Evolutionary conservation across 1,139 yeast species (phyloP).

Genomic region (Scheffersomyces quercinus): DNA sequence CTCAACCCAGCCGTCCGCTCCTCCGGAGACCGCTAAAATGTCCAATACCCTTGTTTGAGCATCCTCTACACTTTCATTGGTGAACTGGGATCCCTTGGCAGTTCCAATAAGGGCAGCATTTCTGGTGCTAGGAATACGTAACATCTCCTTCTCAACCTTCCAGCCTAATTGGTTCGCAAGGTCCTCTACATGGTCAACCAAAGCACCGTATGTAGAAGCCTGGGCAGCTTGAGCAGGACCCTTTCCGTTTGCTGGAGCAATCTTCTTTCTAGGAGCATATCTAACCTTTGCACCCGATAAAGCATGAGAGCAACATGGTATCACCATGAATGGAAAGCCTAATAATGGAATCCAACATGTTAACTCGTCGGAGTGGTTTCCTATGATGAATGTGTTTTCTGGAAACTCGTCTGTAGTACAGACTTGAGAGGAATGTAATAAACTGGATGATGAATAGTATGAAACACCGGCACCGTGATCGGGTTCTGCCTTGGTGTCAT

Average conservation of each 20-base stretch:
- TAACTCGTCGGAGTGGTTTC: conserved; percentile 93
- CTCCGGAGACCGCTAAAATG: conserved; percentile 71
- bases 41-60: conserved; percentile 50
- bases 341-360: conserved; percentile 94
- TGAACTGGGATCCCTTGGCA: conserved; percentile 24
- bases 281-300: conserved; percentile 74
- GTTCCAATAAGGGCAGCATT: conserved; percentile 87
- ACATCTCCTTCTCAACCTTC: conserved; percentile 81
- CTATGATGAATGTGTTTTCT: conserved; percentile 75
- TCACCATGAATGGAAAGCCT: conserved; percentile 84
- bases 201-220: conserved; percentile 72
- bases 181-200: conserved; percentile 82
- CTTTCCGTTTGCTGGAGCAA: background rate
- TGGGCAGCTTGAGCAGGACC: conserved; percentile 10
- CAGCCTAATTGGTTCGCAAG: conserved; percentile 74
- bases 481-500: background rate
- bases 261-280: conserved; percentile 45
- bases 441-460: conserved; percentile 47
- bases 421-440: conserved; percentile 59
- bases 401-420: conserved; percentile 67
- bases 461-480: conserved; percentile 13
- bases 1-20: conserved; percentile 89
- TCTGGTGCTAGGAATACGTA: conserved; percentile 92
- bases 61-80: conserved; percentile 27
- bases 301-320: conserved; percentile 94